phyloP scores from a whole-genome alignment of 495 filamentous ascomycete species.

The Parmelia sp. region DNA sequence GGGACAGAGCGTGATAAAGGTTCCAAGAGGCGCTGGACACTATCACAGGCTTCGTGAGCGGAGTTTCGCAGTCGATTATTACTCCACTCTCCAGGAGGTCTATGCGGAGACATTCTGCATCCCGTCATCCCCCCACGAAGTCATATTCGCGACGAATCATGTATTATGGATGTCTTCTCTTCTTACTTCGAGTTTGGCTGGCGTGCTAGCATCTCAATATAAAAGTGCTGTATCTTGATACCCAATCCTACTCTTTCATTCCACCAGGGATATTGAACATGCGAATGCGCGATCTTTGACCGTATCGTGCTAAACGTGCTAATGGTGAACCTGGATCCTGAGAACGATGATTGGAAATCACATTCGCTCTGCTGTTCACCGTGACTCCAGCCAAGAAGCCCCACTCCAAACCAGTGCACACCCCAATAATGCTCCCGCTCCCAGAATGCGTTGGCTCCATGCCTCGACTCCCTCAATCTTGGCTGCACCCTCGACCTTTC shows the following conservation, averaged over 20 bases:
- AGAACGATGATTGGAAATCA: neutral
- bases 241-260: conserved; percentile 1
- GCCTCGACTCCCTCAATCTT: conserved; percentile 22
- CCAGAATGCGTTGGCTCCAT: conserved; percentile 25
- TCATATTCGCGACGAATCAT: neutral
- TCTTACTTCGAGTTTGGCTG: neutral
- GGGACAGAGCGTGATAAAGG: conserved; percentile 20
- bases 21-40: conserved; percentile 26
- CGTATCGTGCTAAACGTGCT: neutral
- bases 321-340: neutral
- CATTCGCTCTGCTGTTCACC: neutral
- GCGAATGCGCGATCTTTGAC: neutral
- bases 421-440: conserved; percentile 23
- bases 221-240: conserved; percentile 1
- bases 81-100: neutral
- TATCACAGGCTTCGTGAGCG: conserved; percentile 15
- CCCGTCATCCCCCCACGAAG: neutral
- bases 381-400: conserved; percentile 23
- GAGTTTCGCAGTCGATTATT: neutral
- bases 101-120: neutral
- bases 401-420: conserved; percentile 28
- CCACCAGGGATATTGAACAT: neutral
- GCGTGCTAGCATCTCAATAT: neutral
- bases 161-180: neutral
- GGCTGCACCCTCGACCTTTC: conserved; percentile 15